Base-by-base conservation (phyloP, 192 early-diverging fungal genomes). In the Thoreauomyces humboldtii region DNA sequence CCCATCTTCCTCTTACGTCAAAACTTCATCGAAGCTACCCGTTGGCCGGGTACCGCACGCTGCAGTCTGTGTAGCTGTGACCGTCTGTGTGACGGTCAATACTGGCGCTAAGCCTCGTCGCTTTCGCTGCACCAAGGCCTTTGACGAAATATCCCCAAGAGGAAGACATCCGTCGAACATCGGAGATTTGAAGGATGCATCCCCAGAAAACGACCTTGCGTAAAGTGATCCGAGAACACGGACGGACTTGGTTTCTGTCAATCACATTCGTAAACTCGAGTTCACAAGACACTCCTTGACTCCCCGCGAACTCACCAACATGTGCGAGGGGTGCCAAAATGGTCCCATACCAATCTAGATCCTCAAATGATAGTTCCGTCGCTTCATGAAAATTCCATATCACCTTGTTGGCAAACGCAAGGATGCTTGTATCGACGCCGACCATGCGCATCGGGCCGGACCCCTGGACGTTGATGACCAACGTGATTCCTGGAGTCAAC, bases 331-430 rank as follows among this genome's bases (percentile, higher is more conserved):
- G 55, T n/a, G 55, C 55, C 15, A 57, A 27, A 7, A 57, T 37
- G n/a, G 55, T 57, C 11, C 55, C 55, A 27, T 57, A 57, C 55
- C 55, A 57, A 34, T 57, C 55, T 36, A 37, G n/a, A 19, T 57
- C 55, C 32, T 31, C 55, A 19, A 57, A 57, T n/a, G n/a, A 57
- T 14, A 57, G 15, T 2, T 15, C n/a, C 21, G 2, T 17, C 2
- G 55, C 55, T 36, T 57, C 55, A 17, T 9, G 29, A 19, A 57
- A 57, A 37, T 57, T 57, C 55, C 55, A 57, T 3, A 57, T 34
- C 2, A 57, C 35, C 27, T 57, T 57, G 19, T 57, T 57, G 35
- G 55, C 34, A 19, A 57, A 57, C 17, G 55, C 35, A 9, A 57
- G 25, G 33, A 57, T 57, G 55, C 55, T 57, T 19, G 55, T 57